These are phyloP conservation scores for Suillus paluster DNA, from an alignment of 768 basidiomycete genomes.

Conservation along the genomic window DNA sequence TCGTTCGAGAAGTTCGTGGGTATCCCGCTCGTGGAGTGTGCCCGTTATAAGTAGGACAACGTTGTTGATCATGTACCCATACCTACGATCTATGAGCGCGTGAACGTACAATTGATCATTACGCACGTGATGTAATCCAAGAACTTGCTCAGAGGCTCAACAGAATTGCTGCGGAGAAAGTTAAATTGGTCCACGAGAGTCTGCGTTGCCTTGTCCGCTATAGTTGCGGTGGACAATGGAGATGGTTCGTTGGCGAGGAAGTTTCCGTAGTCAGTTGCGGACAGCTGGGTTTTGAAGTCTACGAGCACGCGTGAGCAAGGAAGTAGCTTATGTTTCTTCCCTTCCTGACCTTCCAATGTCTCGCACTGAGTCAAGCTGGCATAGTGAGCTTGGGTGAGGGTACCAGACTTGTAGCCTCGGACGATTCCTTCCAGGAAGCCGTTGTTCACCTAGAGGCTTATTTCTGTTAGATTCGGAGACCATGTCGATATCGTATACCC, in stretches of 20 bases:
- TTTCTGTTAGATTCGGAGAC: constrained; percentile 14
- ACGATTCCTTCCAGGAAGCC: constrained; percentile 85
- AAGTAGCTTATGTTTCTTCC: background rate
- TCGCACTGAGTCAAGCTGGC: constrained; percentile 96
- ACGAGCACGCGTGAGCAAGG: constrained; percentile 13
- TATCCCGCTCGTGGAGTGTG: constrained; percentile 95
- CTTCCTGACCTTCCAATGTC: constrained; percentile 77
- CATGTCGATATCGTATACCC: constrained; percentile 22
- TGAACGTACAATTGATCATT: constrained; percentile 8
- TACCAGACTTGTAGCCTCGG: constrained; percentile 92
- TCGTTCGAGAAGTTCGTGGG: constrained; percentile 92
- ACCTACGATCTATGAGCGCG: constrained; percentile 50
- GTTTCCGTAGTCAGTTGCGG: constrained; percentile 97
- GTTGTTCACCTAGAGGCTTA: constrained; percentile 58
- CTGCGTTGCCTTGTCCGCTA: constrained; percentile 96
- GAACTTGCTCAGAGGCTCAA: constrained; percentile 89
- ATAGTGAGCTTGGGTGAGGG: constrained; percentile 89
- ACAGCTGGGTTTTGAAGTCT: constrained; percentile 96
- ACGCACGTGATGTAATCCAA: constrained; percentile 97
- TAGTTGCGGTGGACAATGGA: constrained; percentile 91
- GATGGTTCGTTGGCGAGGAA: constrained; percentile 97
- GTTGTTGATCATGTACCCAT: constrained; percentile 99
- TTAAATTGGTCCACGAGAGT: constrained; percentile 97
- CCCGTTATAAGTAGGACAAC: constrained; percentile 97
- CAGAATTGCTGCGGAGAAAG: constrained; percentile 88